phyloP scores from a whole-genome alignment of 2,329 filamentous ascomycete species.

The Sarocladium strictum region DNA sequence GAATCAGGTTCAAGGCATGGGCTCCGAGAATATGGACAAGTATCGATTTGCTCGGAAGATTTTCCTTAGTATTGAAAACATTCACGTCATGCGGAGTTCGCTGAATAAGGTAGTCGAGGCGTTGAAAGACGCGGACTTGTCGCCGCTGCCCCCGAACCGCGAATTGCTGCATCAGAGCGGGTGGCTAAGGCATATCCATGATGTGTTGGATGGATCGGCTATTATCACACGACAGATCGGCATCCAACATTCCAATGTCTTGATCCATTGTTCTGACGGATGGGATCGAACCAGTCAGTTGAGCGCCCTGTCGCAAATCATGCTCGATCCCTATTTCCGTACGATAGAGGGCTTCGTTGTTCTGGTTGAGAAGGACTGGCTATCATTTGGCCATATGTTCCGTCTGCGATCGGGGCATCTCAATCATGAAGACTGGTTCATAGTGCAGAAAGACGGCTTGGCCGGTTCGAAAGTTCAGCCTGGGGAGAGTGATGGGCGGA shows the following conservation, averaged over 20 bases:
- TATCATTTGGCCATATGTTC: slow-evolving; percentile 98
- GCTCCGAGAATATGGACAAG: slow-evolving; percentile 96
- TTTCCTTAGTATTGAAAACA: slow-evolving; percentile 95
- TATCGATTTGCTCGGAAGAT: slow-evolving; percentile 89
- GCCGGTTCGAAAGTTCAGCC: slow-evolving; percentile 58
- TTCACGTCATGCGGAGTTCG: slow-evolving; percentile 94
- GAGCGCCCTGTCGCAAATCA: slow-evolving; percentile 83
- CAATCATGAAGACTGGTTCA: slow-evolving; percentile 91
- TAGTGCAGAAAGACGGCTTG: slow-evolving; percentile 73
- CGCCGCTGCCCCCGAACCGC: slow-evolving; percentile 72
- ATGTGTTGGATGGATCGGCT: slow-evolving; percentile 76
- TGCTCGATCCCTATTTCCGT: slow-evolving; percentile 91
- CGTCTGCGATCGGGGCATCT: slow-evolving; percentile 83
- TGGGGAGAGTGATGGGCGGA: slow-evolving; percentile 53
- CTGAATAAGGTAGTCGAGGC: slow-evolving; percentile 82
- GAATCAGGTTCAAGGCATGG: slow-evolving; percentile 88
- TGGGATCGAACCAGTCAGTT: slow-evolving; percentile 98
- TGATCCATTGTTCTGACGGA: slow-evolving; percentile 97
- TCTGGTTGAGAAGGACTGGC: slow-evolving; percentile 93
- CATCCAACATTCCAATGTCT: slow-evolving; percentile 85
- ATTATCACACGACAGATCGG: slow-evolving; percentile 84
- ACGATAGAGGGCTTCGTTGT: slow-evolving; percentile 94
- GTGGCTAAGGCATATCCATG: slow-evolving; percentile 86
- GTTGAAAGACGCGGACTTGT: slow-evolving; percentile 87
- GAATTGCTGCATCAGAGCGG: slow-evolving; percentile 77